These are phyloP conservation scores for Aspergillus sp. DNA, from an alignment of 2,329 filamentous ascomycete genomes.

Conservation along the genomic window DNA sequence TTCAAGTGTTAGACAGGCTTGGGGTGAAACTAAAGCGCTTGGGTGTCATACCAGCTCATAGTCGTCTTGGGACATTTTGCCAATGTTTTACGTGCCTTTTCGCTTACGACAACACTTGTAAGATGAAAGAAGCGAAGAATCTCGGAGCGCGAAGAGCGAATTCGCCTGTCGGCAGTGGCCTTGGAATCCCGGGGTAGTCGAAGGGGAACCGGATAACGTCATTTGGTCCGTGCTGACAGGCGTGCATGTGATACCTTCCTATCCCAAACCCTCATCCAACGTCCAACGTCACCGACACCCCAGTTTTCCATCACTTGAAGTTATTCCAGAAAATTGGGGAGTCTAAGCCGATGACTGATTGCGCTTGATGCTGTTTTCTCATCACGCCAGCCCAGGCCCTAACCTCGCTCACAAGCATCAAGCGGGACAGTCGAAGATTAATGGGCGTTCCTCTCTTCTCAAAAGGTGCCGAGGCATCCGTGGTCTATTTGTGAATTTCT, in stretches of 20 bases:
- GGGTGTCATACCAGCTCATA: slow-evolving; percentile 6
- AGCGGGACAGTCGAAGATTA: too few species aligned
- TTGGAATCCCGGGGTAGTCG: not conserved
- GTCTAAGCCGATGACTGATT: too few species aligned
- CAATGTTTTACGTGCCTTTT: not conserved
- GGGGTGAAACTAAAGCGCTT: not conserved
- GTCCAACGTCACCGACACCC: not conserved
- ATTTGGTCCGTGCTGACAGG: not conserved
- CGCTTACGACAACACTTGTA: not conserved
- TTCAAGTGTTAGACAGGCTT: not conserved
- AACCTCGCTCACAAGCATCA: too few species aligned
- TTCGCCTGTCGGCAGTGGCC: not conserved
- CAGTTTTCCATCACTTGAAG: not conserved
- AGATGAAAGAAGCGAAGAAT: not conserved
- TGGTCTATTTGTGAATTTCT: too few species aligned
- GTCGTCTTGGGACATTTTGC: slow-evolving; percentile 8
- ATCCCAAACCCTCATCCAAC: not conserved
- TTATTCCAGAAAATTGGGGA: not conserved
- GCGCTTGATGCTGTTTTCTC: too few species aligned
- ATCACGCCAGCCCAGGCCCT: too few species aligned
- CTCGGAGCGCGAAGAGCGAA: not conserved
- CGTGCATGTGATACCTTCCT: not conserved
- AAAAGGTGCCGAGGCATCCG: too few species aligned
- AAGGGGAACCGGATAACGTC: not conserved
- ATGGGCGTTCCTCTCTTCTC: too few species aligned